These are phyloP conservation scores for Pleurotus salmoneostramineus DNA, from an alignment of 768 basidiomycete species.

Conservation along the genomic window DNA sequence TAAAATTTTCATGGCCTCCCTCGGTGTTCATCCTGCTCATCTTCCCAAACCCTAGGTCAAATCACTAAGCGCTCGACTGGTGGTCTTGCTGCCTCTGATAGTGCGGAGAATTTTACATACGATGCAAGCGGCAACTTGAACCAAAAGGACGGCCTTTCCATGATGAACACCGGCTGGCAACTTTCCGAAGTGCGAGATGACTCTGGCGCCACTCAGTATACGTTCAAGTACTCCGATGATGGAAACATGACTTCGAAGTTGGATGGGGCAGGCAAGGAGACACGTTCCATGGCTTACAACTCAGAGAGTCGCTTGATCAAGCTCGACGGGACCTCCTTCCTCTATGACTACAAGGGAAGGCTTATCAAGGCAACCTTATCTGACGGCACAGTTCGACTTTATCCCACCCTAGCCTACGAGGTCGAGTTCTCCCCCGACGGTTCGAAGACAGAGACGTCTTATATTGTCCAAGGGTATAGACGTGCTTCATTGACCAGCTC, in stretches of 20 bases:
- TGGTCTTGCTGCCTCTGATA: background rate
- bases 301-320: background rate
- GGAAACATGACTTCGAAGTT: conserved; percentile 1
- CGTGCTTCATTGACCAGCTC: conserved; percentile 7
- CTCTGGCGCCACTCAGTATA: background rate
- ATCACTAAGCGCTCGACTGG: background rate
- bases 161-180: conserved; percentile 10
- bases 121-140: conserved; percentile 10
- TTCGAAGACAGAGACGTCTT: conserved; percentile 8
- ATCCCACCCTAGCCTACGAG: conserved; percentile 10
- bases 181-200: conserved; percentile 2
- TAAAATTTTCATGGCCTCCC: background rate
- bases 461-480: conserved; percentile 9
- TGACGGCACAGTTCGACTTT: conserved; percentile 6
- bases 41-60: background rate
- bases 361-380: conserved; percentile 8
- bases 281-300: background rate
- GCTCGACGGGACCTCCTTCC: conserved; percentile 1
- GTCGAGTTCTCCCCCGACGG: conserved; percentile 8
- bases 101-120: background rate
- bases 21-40: background rate
- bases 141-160: conserved; percentile 1
- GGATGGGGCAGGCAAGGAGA: background rate
- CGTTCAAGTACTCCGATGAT: conserved; percentile 4
- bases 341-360: conserved; percentile 9